phyloP scores from a whole-genome alignment of 768 basidiomycete genomes.

The Sporobolomyces pararoseus region DNA sequence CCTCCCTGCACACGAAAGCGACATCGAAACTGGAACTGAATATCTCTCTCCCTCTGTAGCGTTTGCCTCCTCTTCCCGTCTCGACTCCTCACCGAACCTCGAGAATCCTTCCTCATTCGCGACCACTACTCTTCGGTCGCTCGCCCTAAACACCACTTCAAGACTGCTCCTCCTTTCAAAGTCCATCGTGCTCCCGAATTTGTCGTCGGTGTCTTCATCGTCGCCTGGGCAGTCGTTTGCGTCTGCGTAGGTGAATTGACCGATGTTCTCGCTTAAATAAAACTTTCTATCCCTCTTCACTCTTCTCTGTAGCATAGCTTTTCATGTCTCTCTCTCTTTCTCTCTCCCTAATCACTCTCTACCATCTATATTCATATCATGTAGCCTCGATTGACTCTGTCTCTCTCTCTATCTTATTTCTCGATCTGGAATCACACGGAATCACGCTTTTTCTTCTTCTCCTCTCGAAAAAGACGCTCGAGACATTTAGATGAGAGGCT shows the following conservation, averaged over 20 bases:
- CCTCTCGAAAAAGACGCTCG: too few species aligned
- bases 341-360: not conserved
- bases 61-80: slow-evolving; percentile 40
- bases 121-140: slow-evolving; percentile 41
- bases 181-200: slow-evolving; percentile 34
- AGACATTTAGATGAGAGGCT: too few species aligned
- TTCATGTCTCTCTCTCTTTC: not conserved
- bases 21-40: not conserved
- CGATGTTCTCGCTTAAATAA: slow-evolving; percentile 24
- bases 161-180: slow-evolving; percentile 38
- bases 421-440: slow-evolving; percentile 3
- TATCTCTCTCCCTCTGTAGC: slow-evolving; percentile 4
- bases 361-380: not conserved
- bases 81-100: slow-evolving; percentile 34
- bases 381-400: not conserved
- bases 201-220: slow-evolving; percentile 20
- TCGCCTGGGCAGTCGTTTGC: slow-evolving; percentile 33
- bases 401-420: not conserved
- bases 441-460: too few species aligned
- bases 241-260: slow-evolving; percentile 34
- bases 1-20: too few species aligned
- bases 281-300: not conserved
- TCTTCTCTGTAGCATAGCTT: not conserved
- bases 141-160: slow-evolving; percentile 41
- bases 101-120: slow-evolving; percentile 38